Evolutionary conservation across 2,329 filamentous ascomycete genomes (phyloP).

Genomic region (Diplocarpon mali): DNA sequence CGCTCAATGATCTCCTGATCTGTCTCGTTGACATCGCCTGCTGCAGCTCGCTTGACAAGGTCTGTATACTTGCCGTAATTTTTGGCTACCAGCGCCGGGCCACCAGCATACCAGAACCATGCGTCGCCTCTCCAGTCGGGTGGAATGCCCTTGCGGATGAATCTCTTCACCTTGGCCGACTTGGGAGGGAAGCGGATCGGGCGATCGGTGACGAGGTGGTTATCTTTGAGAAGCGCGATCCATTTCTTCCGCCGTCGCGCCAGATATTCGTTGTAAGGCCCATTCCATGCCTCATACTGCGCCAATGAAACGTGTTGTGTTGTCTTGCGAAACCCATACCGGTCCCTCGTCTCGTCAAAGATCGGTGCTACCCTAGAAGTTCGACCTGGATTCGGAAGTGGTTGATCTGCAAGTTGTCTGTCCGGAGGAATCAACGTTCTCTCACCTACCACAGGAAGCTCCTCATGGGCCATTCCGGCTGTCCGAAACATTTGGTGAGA

Average conservation of each 20-base stretch:
- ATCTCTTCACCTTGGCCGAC: conserved; percentile 76
- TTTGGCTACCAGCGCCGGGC: conserved; percentile 65
- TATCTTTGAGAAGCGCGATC: conserved; percentile 65
- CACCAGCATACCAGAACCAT: conserved; percentile 94
- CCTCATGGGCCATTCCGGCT: conserved; percentile 35
- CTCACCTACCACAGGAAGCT: conserved; percentile 7
- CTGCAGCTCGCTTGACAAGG: conserved; percentile 51
- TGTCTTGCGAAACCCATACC: conserved; percentile 86
- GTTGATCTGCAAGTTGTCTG: conserved; percentile 9
- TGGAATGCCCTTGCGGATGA: conserved; percentile 85
- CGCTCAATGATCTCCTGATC: conserved; percentile 88
- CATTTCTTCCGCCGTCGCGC: conserved; percentile 71
- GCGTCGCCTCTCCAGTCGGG: conserved; percentile 90
- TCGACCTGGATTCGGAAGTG: conserved; percentile 2
- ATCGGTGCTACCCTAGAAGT: conserved; percentile 12
- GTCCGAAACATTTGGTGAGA: conserved; percentile 31
- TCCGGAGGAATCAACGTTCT: conserved; percentile 11
- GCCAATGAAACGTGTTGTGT: conserved; percentile 66
- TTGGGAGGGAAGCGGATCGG: conserved; percentile 72
- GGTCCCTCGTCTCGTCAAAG: conserved; percentile 44
- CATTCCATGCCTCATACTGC: conserved; percentile 76
- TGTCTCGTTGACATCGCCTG: conserved; percentile 50
- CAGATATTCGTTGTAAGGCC: conserved; percentile 63
- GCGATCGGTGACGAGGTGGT: conserved; percentile 57
- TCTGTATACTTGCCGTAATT: conserved; percentile 67